A percentile compares a stretch with the other conserved stretches of the same genome.
Evolutionary conservation across 345 rosid species (phyloP).

Genomic region (Euphorbia lathyris): DNA sequence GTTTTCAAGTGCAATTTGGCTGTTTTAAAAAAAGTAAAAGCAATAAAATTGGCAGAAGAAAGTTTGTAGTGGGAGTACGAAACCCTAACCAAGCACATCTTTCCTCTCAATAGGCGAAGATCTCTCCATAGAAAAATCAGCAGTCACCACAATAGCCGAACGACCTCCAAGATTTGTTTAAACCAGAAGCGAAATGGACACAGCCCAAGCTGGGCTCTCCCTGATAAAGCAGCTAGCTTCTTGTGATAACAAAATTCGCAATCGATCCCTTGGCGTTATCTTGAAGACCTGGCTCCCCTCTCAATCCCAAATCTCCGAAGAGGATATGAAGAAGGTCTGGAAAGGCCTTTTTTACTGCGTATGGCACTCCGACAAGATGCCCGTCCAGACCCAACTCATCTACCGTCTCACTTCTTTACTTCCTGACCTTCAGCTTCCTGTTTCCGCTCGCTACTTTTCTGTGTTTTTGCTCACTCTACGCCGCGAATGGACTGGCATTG

Average conservation of each 20-base stretch:
- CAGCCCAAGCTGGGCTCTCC: constrained; percentile 30
- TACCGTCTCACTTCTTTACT: constrained; percentile 56
- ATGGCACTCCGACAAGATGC: constrained; percentile 89
- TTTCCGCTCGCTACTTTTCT: constrained; percentile 63
- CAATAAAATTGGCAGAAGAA: no score
- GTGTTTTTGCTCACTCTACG: constrained; percentile 84
- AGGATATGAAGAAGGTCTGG: constrained; percentile 88
- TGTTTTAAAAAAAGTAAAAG: no score
- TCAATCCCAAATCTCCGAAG: constrained; percentile 54
- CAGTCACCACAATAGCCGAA: background rate
- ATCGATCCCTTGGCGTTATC: constrained; percentile 48
- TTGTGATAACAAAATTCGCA: constrained; percentile 61
- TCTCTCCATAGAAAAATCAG: no score
- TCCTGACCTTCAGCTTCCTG: constrained; percentile 43
- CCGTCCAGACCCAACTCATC: constrained; percentile 61
- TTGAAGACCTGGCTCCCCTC: constrained; percentile 71
- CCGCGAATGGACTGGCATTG: constrained; percentile 93
- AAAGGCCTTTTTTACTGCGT: constrained; percentile 95
- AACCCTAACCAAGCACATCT: no score
- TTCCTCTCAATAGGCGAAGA: no score
- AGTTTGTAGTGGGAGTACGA: no score
- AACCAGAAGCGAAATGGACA: background rate
- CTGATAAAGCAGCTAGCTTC: constrained; percentile 76
- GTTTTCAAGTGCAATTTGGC: no score
- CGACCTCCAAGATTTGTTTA: background rate